Conservation (phyloP, 2,329 filamentous ascomycete species). For the Fusarium coffeatum region DNA sequence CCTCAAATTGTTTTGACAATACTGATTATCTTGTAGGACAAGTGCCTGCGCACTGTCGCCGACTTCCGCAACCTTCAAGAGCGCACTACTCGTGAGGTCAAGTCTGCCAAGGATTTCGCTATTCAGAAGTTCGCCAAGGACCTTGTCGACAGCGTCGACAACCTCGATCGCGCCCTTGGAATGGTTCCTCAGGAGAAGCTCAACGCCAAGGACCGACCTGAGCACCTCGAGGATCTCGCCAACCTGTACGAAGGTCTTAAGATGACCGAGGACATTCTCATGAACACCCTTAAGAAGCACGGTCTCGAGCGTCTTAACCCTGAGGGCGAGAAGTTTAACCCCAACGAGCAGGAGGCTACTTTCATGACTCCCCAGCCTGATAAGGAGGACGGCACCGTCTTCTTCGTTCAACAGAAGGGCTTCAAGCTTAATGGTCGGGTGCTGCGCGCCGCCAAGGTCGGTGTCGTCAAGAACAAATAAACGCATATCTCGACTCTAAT, state of each 20-base stretch:
- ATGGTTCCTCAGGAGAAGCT: constrained; percentile 83
- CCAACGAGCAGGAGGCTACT: constrained; percentile 95
- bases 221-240: constrained; percentile 75
- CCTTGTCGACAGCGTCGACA: constrained; percentile 94
- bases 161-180: constrained; percentile 90
- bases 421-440: constrained; percentile 93
- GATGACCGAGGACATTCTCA: constrained; percentile 93
- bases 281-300: constrained; percentile 91
- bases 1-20: background rate
- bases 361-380: constrained; percentile 90
- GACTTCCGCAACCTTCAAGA: constrained; percentile 99
- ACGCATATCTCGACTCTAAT: constrained; percentile 19
- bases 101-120: constrained; percentile 88
- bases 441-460: constrained; percentile 92
- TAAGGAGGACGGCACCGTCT: constrained; percentile 91
- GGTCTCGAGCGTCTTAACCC: constrained; percentile 92
- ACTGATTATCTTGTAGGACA: constrained; percentile 72
- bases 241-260: constrained; percentile 89
- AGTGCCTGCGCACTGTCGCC: constrained; percentile 91
- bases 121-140: constrained; percentile 97
- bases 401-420: constrained; percentile 94
- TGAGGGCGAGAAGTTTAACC: constrained; percentile 88
- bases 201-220: constrained; percentile 60
- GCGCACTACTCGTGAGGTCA: constrained; percentile 89
- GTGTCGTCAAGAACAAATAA: constrained; percentile 86